Evolutionary conservation across 1,139 yeast genomes (phyloP), one percentile per base, ranked within the genome.

Genomic region (Geotrichum bryndzae): DNA sequence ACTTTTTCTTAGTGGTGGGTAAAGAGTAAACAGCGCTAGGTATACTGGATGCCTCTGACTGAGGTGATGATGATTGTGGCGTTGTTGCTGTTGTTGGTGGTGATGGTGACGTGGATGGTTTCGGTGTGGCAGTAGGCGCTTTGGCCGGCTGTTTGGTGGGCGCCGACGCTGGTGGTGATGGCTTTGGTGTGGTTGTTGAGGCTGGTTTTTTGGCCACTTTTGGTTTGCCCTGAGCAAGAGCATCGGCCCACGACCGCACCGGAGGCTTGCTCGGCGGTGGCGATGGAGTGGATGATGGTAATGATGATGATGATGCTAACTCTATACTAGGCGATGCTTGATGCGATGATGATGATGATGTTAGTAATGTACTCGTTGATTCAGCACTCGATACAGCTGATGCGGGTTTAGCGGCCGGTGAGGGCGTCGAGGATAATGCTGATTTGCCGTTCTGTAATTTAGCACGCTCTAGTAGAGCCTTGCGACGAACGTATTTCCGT

Each of bases 161-260:
- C 35, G 59, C 35, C 6, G 56, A 51, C 8, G 51, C 50, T 22
- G 45, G 22, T 7, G 48, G 8, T 23, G 23, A 23, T 13, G 48
- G 48, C 18, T 41, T 41, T 41, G 48, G 48, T 7, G 22, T n/a
- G 8, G 48, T 59, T 51, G 31, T 54, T 60, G 7, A 56, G 59
- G 8, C 61, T 48, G 15, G 41, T 53, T 55, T 48, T 38, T 51
- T 46, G 31, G 57, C 33, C 45, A 35, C 58, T 45, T 54, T 52
- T 46, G 56, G 63, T 10, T 60, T 29, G 22, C 66, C 41, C 3
- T 65, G 51, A 2, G 68, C 60, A 3, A 66, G 41, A 15, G 67
- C 60, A 13, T 65, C 53, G 10, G 64, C 60, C 45, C 66, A 60
- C 25, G 62, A 60, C 48, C 57, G 55, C 27, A 27, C 46, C 5